Conservation (phyloP, 2,329 filamentous ascomycete species). For the Fusarium chlamydosporum region DNA sequence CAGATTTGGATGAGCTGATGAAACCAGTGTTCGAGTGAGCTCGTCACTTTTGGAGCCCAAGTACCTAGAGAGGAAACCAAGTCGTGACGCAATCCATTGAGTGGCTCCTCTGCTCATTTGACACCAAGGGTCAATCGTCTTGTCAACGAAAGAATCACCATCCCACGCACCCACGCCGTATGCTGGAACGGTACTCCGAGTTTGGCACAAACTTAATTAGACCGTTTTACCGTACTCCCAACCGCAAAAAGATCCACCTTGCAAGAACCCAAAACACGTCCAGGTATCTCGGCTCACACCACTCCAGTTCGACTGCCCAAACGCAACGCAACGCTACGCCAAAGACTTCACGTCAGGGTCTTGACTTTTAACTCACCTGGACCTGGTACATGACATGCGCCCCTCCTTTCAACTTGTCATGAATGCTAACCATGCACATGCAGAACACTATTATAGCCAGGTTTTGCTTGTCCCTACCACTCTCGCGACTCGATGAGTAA, state of each 20-base stretch:
- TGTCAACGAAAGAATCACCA: conserved; percentile 36
- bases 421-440: conserved; percentile 25
- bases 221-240: conserved; percentile 36
- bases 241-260: conserved; percentile 41
- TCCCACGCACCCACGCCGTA: conserved; percentile 38
- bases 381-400: conserved; percentile 29
- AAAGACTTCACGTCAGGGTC: conserved; percentile 27
- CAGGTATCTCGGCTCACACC: conserved; percentile 43
- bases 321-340: conserved; percentile 30
- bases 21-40: conserved; percentile 29
- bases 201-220: conserved; percentile 30
- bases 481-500: conserved; percentile 54
- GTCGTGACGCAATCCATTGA: conserved; percentile 49
- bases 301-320: conserved; percentile 27
- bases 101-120: conserved; percentile 27
- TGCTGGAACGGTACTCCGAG: conserved; percentile 17
- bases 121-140: conserved; percentile 22
- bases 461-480: conserved; percentile 43
- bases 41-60: conserved; percentile 6
- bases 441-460: conserved; percentile 27
- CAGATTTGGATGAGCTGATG: conserved; percentile 10
- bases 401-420: conserved; percentile 13
- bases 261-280: conserved; percentile 33
- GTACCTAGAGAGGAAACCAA: conserved; percentile 8
- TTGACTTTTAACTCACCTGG: conserved; percentile 13